phyloP scores from a whole-genome alignment of 495 filamentous ascomycete species.

The Baudoinia panamericana region DNA sequence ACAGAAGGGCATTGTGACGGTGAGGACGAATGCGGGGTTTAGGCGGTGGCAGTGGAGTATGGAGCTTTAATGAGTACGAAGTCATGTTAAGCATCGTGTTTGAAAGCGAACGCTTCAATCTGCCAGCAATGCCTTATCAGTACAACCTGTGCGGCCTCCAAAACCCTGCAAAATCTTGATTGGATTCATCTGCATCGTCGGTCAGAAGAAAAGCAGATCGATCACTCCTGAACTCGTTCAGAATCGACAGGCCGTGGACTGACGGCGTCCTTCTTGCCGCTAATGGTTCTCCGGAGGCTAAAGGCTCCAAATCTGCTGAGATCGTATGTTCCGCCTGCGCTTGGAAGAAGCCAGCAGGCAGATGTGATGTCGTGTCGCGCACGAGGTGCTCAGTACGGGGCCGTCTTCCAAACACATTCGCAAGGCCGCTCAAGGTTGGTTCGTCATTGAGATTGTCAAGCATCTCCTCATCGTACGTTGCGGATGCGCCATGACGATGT shows the following conservation, averaged over 20 bases:
- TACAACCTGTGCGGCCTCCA: slow-evolving; percentile 31
- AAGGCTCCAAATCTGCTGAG: not conserved
- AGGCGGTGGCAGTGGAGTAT: no score
- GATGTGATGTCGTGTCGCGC: not conserved
- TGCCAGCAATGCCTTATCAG: no score
- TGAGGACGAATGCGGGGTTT: no score
- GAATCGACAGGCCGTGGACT: not conserved
- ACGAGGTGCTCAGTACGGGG: slow-evolving; percentile 1
- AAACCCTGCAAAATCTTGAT: slow-evolving; percentile 20
- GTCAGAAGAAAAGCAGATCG: not conserved
- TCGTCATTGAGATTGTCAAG: not conserved
- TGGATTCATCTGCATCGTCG: slow-evolving; percentile 7
- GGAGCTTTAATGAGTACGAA: no score
- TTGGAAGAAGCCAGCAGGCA: not conserved
- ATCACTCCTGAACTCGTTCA: not conserved
- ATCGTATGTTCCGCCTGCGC: not conserved
- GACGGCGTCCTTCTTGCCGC: not conserved
- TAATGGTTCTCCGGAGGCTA: not conserved
- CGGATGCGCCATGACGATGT: not conserved
- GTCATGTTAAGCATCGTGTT: no score
- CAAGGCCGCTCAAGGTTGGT: not conserved
- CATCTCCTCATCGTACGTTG: slow-evolving; percentile 5
- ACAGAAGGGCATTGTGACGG: no score
- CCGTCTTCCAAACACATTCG: slow-evolving; percentile 4
- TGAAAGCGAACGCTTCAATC: no score